Percentiles rank a stretch among this genome's conserved stretches.
phyloP scores from a whole-genome alignment of 148 eudicot species.

The Spergularia bocconei region DNA sequence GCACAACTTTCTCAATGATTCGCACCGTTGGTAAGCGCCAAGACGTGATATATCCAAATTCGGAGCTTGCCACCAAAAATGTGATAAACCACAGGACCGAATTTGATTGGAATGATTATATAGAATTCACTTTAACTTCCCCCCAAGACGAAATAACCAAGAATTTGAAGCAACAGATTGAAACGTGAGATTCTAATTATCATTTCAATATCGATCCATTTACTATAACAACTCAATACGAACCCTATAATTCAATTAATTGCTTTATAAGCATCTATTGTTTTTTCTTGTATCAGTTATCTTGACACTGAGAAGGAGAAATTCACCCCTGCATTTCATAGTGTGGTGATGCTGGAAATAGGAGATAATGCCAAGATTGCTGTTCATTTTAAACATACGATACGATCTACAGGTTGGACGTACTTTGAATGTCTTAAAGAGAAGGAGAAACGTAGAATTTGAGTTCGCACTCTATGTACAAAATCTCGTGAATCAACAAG shows the following conservation, averaged over 20 bases:
- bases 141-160: background rate
- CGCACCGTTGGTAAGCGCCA: background rate
- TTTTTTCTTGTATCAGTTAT: background rate
- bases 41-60: conserved; percentile 16
- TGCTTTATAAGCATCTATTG: background rate
- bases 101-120: conserved; percentile 14
- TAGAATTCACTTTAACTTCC: background rate
- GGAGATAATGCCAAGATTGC: background rate
- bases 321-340: background rate
- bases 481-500: background rate
- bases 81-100: conserved; percentile 13
- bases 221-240: too few species aligned
- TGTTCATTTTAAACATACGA: background rate
- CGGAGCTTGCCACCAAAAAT: background rate
- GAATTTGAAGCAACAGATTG: background rate
- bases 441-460: background rate
- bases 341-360: background rate
- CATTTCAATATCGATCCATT: too few species aligned
- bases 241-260: too few species aligned
- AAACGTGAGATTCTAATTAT: background rate
- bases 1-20: conserved; percentile 11
- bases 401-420: background rate
- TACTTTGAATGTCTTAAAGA: conserved; percentile 8
- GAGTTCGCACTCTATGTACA: conserved; percentile 8
- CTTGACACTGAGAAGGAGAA: background rate